Evolutionary conservation across 2,329 filamentous ascomycete genomes (phyloP), one percentile per base, ranked within the genome.

Genomic region (Ophiosphaerella herpotricha): DNA sequence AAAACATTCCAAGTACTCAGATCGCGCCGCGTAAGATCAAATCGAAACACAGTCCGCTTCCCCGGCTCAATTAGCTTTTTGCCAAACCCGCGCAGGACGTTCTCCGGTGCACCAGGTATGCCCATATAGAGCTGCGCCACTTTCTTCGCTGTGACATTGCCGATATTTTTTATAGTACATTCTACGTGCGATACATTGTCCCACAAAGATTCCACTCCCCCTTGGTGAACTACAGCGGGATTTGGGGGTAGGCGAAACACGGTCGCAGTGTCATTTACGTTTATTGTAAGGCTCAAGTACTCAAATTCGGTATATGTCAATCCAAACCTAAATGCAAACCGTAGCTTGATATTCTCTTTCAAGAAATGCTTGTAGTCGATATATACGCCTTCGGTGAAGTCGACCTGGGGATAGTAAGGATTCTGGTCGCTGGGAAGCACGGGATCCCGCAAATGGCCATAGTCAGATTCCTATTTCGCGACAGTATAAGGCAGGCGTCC

Each of bases 301-400:
- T 82, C 70, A 64, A 93, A 91, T 3, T 80, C 89, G 2, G 89
- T 90, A 78, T 92, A 94, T 1, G 54, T 49, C 7, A 94, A 77
- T 46, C 90, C 90, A 62, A 81, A 88, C 3, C 90, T 90, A 60
- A 93, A 94, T 64, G 91, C 88, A 71, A 85, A 92, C 55, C 88
- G 82, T 1, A 89, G 88, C 1, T 82, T 81, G 39, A 82, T 79
- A 53, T 82, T 76, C 42, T 78, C 64, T 57, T 78, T 78, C 73
- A 93, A 89, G 43, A 93, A 89, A 64, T 85, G 78, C 37, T 87
- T 83, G 74, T 90, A 90, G 73, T 93, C 90, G 67, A 94, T 90
- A 69, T 90, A 90, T 44, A 87, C 78, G 14, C 89, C 89, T 71
- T 93, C 89, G 4, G 77, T 76, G 67, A 90, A 94, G 59, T 89